Evolutionary conservation across 2,329 filamentous ascomycete genomes (phyloP).

Genomic region (Cladophialophora exuberans): DNA sequence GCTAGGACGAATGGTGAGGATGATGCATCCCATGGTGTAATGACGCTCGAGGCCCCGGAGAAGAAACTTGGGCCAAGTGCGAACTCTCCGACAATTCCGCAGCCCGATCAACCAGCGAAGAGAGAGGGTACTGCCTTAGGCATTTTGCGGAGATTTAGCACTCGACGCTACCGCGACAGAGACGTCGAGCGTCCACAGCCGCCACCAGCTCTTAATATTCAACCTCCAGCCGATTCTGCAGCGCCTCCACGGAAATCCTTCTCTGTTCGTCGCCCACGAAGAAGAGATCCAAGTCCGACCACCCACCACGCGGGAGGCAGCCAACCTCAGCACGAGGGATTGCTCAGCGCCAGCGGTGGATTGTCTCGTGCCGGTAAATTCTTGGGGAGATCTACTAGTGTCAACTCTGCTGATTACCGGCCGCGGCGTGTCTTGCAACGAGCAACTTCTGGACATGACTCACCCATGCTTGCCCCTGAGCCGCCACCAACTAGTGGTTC

Average conservation of each 20-base stretch:
- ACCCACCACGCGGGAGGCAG: conserved; percentile 60
- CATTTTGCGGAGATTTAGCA: conserved; percentile 87
- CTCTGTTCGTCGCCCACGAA: conserved; percentile 70
- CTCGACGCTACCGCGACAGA: conserved; percentile 69
- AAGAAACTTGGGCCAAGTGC: conserved; percentile 43
- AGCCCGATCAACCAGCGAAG: conserved; percentile 65
- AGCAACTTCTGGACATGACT: conserved; percentile 58
- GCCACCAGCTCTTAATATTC: conserved; percentile 78
- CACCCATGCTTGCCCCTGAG: conserved; percentile 58
- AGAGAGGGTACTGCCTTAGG: conserved; percentile 88
- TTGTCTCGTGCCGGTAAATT: conserved; percentile 66
- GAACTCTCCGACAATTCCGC: conserved; percentile 33
- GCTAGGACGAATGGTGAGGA: conserved; percentile 95
- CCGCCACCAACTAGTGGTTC: conserved; percentile 77
- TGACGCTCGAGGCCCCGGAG: conserved; percentile 62
- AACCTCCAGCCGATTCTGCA: conserved; percentile 69
- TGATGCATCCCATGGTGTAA: conserved; percentile 74
- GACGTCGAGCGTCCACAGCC: conserved; percentile 65
- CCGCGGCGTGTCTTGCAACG: conserved; percentile 62
- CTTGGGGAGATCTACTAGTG: conserved; percentile 84
- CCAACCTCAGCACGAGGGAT: conserved; percentile 75
- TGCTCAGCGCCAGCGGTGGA: conserved; percentile 65
- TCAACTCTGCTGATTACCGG: conserved; percentile 83
- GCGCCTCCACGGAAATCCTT: conserved; percentile 81
- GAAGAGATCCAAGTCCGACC: conserved; percentile 57